Evolutionary conservation across 2,329 filamentous ascomycete genomes (phyloP).

Genomic region (Neonectria hederae): DNA sequence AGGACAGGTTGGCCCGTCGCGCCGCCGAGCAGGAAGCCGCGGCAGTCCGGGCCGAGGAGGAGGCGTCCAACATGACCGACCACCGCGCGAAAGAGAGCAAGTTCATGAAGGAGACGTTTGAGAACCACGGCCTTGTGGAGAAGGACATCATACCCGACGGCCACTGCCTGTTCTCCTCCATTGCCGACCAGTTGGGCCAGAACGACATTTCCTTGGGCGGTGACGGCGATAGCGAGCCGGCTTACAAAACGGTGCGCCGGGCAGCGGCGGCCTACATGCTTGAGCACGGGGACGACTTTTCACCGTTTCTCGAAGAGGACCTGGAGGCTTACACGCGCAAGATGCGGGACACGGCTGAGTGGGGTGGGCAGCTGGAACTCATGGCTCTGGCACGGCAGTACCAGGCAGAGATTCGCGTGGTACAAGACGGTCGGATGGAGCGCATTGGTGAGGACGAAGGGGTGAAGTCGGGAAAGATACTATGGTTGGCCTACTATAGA

Average conservation of each 20-base stretch:
- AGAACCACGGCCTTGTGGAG: constrained; percentile 72
- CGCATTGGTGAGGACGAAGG: constrained; percentile 67
- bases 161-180: constrained; percentile 92
- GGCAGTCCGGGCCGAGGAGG: constrained; percentile 73
- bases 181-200: constrained; percentile 81
- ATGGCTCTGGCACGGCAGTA: constrained; percentile 85
- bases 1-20: constrained; percentile 87
- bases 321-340: constrained; percentile 76
- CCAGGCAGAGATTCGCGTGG: constrained; percentile 80
- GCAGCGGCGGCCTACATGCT: constrained; percentile 82
- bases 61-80: constrained; percentile 80
- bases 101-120: constrained; percentile 75
- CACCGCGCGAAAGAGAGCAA: constrained; percentile 74
- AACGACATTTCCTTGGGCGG: constrained; percentile 55
- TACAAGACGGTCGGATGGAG: constrained; percentile 86
- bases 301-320: constrained; percentile 85
- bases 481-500: constrained; percentile 95
- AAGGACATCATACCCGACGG: constrained; percentile 88
- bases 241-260: constrained; percentile 74
- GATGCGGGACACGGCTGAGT: constrained; percentile 89
- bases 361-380: constrained; percentile 94
- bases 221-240: constrained; percentile 40
- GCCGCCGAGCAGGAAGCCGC: constrained; percentile 84
- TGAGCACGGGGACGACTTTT: constrained; percentile 80
- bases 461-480: constrained; percentile 59